Evolutionary conservation across 2,329 filamentous ascomycete genomes (phyloP), one percentile per base, ranked within the genome.

Genomic region (Colletotrichum nymphaeae): DNA sequence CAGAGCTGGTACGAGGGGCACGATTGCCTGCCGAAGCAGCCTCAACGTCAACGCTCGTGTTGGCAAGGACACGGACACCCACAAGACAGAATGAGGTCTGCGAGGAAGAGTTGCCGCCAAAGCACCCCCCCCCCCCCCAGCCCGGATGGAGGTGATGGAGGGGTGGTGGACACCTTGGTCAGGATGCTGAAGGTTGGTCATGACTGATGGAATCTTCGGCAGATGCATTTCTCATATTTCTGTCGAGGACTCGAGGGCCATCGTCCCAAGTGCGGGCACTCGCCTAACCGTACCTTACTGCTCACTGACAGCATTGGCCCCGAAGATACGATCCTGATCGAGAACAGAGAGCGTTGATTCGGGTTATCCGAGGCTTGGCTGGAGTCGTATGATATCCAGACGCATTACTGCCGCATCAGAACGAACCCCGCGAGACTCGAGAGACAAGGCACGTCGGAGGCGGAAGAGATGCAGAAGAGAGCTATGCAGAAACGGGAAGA

Each of bases 141-240:
- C 42, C 55, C 35, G 59, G 52, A 69, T 66, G 60, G 56, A 35
- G 68, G 42, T 46, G 42, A 35, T 62, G 69, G 56, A 67, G 35
- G 57, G 69, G 58, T 49, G 69, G 49, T 49, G 14, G 63, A 63
- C 42, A 52, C 22, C 35, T 16, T 49, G 37, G 35, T 24, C 49
- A 30, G 58, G 46, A 28, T 30, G 53, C 53, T 55, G 49, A n/a
- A 67, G 28, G 30, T 28, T 26, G 32, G 19, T 56, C 63, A 57
- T 37, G 49, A 49, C n/a, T 46, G 37, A 64, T 4, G 67, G 57
- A 26, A 69, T 62, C n/a, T 69, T 73, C 70, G 70, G 70, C 70
- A 73, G 70, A 69, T 73, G 70, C 70, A 69, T 63, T 62, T n/a
- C 37, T 60, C 24, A 26, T 22, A 22, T 16, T 9, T 58, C 32